Evolutionary conservation across 768 basidiomycete genomes (phyloP), one percentile per base, ranked within the genome.

Genomic region (Daedaleopsis nitida): DNA sequence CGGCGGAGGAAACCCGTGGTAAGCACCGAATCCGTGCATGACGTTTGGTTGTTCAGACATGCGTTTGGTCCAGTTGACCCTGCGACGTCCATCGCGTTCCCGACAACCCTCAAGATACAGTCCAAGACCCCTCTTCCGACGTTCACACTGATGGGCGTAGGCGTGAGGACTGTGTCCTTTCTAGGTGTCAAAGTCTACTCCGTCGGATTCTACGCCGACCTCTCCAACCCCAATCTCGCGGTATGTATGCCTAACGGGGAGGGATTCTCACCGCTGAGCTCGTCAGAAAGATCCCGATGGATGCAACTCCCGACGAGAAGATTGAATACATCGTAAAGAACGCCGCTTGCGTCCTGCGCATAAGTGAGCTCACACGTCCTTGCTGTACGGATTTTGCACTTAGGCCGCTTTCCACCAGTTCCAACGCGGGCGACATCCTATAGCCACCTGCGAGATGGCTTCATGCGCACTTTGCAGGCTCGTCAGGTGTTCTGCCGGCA

Each of bases 121-220:
- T 84, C 89, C 35, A 89, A 86, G 66, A 73, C 83, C 16, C 81
- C 84, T 11, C 73, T 84, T 7, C 85, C 89, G 10, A 74, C 81
- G 1, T 83, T 92, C 67, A 82, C 85, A 12, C 81, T 96, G 6
- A 76, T 97, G 19, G 95, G 95, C 7, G 77, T 93, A 1, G 95
- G 95, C 23, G 92, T 94, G 42, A 81, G 95, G 52, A 92, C 88
- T 0, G 94, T 97, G 34, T 94, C 93, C 14, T 94, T 97, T 74
- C 79, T 96, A 42, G 82, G 87, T 8, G 84, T 97, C 64, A 86
- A 92, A 70, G 94, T 96, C 16, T 97, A 97, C 74, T 90, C 89
- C 12, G 86, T 93, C 37, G 95, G 84, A 2, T 94, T 97, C 75
- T 97, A 96, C 72, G 89, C 92, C 7, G 93, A 96, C 71, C 75